Base-by-base conservation (phyloP, 1,284 basidiomycete species). In the Pterulicium gracile region DNA sequence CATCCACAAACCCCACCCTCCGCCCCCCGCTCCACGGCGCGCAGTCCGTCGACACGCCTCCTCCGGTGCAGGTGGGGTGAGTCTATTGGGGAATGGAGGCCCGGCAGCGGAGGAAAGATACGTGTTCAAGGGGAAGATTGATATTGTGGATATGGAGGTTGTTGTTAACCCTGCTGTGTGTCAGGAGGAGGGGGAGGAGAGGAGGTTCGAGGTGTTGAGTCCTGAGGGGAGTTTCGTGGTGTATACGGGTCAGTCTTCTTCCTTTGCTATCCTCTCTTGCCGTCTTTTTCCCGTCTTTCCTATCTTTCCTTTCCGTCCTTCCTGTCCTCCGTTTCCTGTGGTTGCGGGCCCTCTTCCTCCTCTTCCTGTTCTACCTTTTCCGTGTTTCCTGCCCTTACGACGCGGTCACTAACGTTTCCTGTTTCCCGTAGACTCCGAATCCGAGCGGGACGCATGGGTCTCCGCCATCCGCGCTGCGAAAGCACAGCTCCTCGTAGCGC, bases 191-290 rank as follows among this genome's bases (percentile, higher is more conserved):
- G 68, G 64, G 5, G 67, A 75, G 43, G 73, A 74, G 49, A 61
- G 70, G 41, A 68, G 74, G 40, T 75, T 90, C 51, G 86, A 92
- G 58, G 64, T 91, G 1, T 60, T 88, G 46, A 84, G 83, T 56
- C 84, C 87, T 0, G 77, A 79, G 48, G 77, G 78, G 43, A 88
- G 85, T 46, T 92, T 92, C 54, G 79, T 79, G 0, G 60, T 91
- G 17, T 81, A 82, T 62, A 74, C 82, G 3, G 68, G 88, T 87
- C 52, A 54, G 75, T 61, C 41, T 1, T 18, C 17, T 24, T 45
- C 35, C 34, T 41, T 13, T 3, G 14, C 24, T 24, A 45, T 24
- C 4, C 47, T 43, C 36, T 23, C 21, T n/a, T 47, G 32, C 27
- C 34, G 47, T 4, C 46, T 24, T 36, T 27, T 13, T 12, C 44